Conservation (phyloP, 192 early-diverging fungal genomes). For the Coemansia erecta region DNA sequence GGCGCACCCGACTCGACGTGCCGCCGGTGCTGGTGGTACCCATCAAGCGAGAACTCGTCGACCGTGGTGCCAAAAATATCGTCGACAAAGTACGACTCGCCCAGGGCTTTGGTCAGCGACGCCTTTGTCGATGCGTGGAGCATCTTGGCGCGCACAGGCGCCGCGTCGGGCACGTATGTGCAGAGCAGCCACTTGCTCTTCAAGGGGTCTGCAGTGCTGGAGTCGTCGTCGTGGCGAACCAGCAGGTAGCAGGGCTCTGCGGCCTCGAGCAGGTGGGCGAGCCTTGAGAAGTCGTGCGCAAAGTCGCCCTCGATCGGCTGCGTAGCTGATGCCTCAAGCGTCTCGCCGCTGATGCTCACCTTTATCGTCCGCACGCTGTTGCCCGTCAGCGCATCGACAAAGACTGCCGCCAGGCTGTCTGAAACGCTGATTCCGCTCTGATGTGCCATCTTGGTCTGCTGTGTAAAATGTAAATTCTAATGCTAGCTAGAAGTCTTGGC, state of each 20-base stretch:
- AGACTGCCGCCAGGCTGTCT: conserved; percentile 14
- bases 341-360: conserved; percentile 50
- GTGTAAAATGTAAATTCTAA: background rate
- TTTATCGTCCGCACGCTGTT: conserved; percentile 48
- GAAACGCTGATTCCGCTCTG: conserved; percentile 50
- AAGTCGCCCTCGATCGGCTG: conserved; percentile 42
- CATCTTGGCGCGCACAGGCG: conserved; percentile 89
- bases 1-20: conserved; percentile 66
- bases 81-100: conserved; percentile 79
- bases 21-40: conserved; percentile 34
- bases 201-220: conserved; percentile 16
- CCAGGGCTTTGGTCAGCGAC: conserved; percentile 74
- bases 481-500: too few relatives aligned
- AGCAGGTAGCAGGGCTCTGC: conserved; percentile 65
- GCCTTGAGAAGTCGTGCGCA: conserved; percentile 55
- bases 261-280: conserved; percentile 55
- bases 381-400: conserved; percentile 18
- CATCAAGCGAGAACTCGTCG: conserved; percentile 25
- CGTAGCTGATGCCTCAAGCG: conserved; percentile 43
- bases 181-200: conserved; percentile 66
- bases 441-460: conserved; percentile 25
- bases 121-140: conserved; percentile 86
- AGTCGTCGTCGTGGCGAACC: conserved; percentile 58
- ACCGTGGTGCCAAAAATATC: conserved; percentile 72
- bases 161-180: conserved; percentile 77